Percentiles rank a stretch among this genome's conserved stretches.
These are phyloP conservation scores for Cytospora chrysosperma DNA, from an alignment of 2,329 filamentous ascomycete species.

Conservation along the genomic window DNA sequence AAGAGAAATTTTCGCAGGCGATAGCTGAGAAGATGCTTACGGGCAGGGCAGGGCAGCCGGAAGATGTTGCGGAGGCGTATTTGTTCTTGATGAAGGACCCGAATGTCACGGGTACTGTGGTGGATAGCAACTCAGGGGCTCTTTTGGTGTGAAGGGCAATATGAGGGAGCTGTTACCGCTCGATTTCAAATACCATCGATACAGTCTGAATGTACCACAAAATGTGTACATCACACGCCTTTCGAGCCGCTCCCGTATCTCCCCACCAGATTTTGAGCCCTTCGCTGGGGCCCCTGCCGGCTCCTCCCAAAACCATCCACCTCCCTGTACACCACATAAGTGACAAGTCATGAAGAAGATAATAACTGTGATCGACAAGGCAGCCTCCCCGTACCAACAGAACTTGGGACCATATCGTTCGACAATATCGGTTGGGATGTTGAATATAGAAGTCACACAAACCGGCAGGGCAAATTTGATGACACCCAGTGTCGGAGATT, in stretches of 20 bases:
- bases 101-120: slow-evolving; percentile 30
- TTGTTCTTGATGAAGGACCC: slow-evolving; percentile 33
- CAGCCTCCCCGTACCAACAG: slow-evolving; percentile 16
- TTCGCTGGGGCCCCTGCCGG: neutral
- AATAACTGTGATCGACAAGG: slow-evolving; percentile 11
- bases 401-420: neutral
- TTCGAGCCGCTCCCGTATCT: neutral
- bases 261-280: neutral
- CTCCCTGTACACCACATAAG: slow-evolving; percentile 18
- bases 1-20: slow-evolving; percentile 26
- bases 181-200: neutral
- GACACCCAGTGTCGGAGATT: slow-evolving; percentile 2
- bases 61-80: slow-evolving; percentile 33
- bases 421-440: slow-evolving; percentile 7
- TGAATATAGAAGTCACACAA: slow-evolving; percentile 17
- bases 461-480: slow-evolving; percentile 15
- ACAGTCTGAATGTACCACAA: too few species aligned
- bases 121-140: slow-evolving; percentile 27
- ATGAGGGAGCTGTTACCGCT: neutral
- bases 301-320: slow-evolving; percentile 10
- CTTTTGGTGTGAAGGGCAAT: slow-evolving; percentile 22
- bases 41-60: slow-evolving; percentile 26
- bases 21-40: slow-evolving; percentile 25
- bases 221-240: neutral
- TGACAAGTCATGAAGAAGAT: slow-evolving; percentile 16